phyloP scores from a whole-genome alignment of 1,284 basidiomycete genomes.

The Moesziomyces aphidis region DNA sequence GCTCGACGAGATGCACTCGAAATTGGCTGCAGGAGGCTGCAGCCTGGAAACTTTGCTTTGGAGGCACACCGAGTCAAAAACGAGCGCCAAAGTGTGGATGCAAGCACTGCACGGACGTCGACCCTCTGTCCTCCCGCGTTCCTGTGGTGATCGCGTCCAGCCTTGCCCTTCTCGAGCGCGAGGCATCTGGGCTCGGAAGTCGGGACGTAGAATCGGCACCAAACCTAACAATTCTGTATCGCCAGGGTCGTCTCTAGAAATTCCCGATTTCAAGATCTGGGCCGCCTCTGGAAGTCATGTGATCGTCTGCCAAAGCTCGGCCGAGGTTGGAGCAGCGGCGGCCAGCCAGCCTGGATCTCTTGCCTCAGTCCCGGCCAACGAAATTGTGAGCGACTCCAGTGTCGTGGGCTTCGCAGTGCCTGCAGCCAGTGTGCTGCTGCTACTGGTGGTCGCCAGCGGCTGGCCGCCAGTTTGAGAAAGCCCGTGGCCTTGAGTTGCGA shows the following conservation, averaged over 20 bases:
- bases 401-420: too few relatives aligned
- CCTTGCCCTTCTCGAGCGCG: not conserved
- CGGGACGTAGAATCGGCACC: slow-evolving; percentile 4
- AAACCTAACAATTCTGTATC: not conserved
- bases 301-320: not conserved
- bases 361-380: too few relatives aligned
- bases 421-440: too few relatives aligned
- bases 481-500: too few relatives aligned
- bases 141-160: slow-evolving; percentile 4
- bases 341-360: too few relatives aligned
- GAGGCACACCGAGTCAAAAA: not conserved
- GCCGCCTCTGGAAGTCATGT: not conserved
- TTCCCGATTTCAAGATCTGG: not conserved
- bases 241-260: not conserved
- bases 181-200: slow-evolving; percentile 2
- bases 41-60: slow-evolving; percentile 13
- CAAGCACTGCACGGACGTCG: slow-evolving; percentile 10
- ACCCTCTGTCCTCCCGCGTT: not conserved
- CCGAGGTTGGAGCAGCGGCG: not conserved
- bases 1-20: not conserved
- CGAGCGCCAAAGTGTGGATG: not conserved
- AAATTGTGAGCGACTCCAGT: too few relatives aligned
- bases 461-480: too few relatives aligned
- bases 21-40: slow-evolving; percentile 19
- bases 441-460: too few relatives aligned